These are phyloP conservation scores for Raphanus raphanistrum DNA, from an alignment of 345 rosid genomes.

Conservation along the genomic window DNA sequence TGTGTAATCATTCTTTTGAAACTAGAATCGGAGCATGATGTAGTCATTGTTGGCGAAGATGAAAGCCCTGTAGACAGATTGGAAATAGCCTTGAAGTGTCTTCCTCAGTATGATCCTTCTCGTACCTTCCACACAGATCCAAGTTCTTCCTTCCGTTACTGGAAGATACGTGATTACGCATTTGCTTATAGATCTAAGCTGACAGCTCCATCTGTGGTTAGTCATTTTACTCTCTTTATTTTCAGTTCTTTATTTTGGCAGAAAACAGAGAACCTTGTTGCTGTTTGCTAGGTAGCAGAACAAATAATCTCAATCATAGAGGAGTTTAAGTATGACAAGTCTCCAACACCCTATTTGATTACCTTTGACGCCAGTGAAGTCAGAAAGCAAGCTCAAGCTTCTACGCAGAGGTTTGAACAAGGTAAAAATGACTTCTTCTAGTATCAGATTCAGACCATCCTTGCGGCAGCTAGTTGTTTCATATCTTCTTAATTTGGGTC, in stretches of 20 bases:
- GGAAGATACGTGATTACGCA: slow-evolving; percentile 91
- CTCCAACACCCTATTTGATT: slow-evolving; percentile 63
- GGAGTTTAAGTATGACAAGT: slow-evolving; percentile 56
- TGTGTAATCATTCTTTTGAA: slow-evolving; percentile 9
- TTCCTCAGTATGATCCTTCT: slow-evolving; percentile 62
- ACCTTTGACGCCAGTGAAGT: slow-evolving; percentile 59
- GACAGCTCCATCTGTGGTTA: slow-evolving; percentile 66
- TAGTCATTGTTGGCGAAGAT: slow-evolving; percentile 53
- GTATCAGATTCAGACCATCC: background rate
- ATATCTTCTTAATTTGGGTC: background rate
- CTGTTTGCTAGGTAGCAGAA: slow-evolving; percentile 63
- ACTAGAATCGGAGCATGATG: slow-evolving; percentile 61
- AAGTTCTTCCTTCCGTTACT: slow-evolving; percentile 55
- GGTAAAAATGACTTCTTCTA: slow-evolving; percentile 42
- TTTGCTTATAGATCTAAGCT: slow-evolving; percentile 74
- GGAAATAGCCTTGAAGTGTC: slow-evolving; percentile 67
- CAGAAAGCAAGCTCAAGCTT: slow-evolving; percentile 78
- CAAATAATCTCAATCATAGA: slow-evolving; percentile 53
- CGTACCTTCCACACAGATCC: slow-evolving; percentile 42
- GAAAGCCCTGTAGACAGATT: slow-evolving; percentile 64
- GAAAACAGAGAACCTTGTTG: slow-evolving; percentile 23
- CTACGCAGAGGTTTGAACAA: slow-evolving; percentile 76
- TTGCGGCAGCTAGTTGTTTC: background rate
- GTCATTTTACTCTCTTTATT: background rate
- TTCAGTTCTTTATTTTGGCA: background rate